Percentiles rank a stretch among this genome's conserved stretches.
Conservation (phyloP, 768 basidiomycete genomes). For the Collybia nuda region DNA sequence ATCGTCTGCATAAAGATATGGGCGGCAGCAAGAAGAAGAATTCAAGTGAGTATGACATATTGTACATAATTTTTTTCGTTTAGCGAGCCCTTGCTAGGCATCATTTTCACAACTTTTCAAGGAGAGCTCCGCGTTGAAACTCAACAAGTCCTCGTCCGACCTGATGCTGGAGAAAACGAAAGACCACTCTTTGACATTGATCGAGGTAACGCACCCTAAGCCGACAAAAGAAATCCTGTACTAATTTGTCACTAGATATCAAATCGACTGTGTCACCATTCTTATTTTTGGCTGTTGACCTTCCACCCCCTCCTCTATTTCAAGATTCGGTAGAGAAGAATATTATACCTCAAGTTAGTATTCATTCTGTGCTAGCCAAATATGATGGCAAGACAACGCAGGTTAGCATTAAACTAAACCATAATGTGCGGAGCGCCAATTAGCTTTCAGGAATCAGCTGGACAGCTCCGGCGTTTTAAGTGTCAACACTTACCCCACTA, state of each 20-base stretch:
- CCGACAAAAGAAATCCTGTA: neutral
- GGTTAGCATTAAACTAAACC: conserved; percentile 37
- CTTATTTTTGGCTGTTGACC: conserved; percentile 92
- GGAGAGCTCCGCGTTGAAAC: conserved; percentile 92
- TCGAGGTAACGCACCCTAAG: conserved; percentile 62
- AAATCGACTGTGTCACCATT: conserved; percentile 87
- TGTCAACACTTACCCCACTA: conserved; percentile 88
- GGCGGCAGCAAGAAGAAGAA: conserved; percentile 92
- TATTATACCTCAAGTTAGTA: conserved; percentile 96
- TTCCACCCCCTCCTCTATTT: conserved; percentile 96
- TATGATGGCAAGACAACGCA: conserved; percentile 92
- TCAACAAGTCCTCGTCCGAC: conserved; percentile 87
- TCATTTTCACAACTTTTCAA: conserved; percentile 92
- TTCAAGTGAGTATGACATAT: conserved; percentile 63
- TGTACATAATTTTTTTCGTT: conserved; percentile 7
- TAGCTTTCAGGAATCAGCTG: conserved; percentile 72
- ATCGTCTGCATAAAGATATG: conserved; percentile 88
- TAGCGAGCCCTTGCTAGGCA: conserved; percentile 48
- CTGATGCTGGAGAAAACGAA: conserved; percentile 70
- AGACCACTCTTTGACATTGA: conserved; percentile 94
- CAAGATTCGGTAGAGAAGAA: conserved; percentile 97
- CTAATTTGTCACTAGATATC: conserved; percentile 57
- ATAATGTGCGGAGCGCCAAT: neutral
- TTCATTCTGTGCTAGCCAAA: conserved; percentile 87
- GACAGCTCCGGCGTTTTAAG: conserved; percentile 85